These are phyloP conservation scores for Lasiodiplodia gonubiensis DNA, from an alignment of 2,329 filamentous ascomycete genomes.

Conservation along the genomic window DNA sequence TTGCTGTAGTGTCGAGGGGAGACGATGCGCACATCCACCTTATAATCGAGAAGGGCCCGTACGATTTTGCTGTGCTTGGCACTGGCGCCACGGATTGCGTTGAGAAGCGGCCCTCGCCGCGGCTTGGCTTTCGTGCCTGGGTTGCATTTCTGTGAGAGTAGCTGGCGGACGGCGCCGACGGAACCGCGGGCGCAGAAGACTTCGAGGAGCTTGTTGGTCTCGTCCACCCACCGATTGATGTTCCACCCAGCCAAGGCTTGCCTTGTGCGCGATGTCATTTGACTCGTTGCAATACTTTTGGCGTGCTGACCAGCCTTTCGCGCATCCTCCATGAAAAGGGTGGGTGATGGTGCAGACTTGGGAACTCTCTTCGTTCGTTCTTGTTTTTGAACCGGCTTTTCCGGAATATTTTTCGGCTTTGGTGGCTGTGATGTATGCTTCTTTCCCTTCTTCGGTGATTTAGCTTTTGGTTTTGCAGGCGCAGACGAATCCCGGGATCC, in stretches of 20 bases:
- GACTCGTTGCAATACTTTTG: background rate
- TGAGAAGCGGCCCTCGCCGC: conserved; percentile 1
- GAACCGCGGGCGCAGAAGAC: background rate
- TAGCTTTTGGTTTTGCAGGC: background rate
- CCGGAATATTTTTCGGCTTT: background rate
- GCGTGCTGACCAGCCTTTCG: background rate
- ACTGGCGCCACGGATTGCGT: conserved; percentile 10
- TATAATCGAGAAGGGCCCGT: background rate
- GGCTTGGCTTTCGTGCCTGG: conserved; percentile 8
- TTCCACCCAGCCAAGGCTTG: background rate
- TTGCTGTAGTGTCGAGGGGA: background rate
- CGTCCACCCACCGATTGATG: background rate
- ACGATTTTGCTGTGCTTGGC: background rate
- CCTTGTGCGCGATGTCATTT: background rate
- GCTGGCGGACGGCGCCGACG: background rate
- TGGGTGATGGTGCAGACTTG: background rate
- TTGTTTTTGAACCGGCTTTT: background rate
- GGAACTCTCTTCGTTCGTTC: background rate
- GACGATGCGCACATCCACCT: background rate
- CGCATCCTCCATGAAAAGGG: conserved; percentile 2
- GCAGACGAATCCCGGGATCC: too few relatives aligned
- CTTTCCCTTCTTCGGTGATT: background rate
- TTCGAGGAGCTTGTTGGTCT: background rate
- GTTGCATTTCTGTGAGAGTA: conserved; percentile 5
- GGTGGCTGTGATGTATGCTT: background rate